Base-by-base conservation (phyloP, 371 early-diverging fungal species). In the Apophysomyces elegans region DNA sequence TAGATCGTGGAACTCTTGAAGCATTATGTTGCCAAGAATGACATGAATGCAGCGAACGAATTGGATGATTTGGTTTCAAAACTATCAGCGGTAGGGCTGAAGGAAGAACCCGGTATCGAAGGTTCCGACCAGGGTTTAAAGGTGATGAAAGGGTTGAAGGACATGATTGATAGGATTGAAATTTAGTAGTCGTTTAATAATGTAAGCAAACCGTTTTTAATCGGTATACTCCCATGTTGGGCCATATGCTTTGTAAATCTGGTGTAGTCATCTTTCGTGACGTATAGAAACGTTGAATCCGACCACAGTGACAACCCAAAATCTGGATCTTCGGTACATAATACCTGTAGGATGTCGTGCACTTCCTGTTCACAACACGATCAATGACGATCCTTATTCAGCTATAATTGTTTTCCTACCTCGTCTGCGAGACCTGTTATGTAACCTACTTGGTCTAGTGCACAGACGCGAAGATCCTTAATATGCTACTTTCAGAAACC, bases 1-100 rank as follows among this genome's bases (percentile, higher is more conserved):
- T 26, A 81, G 81, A 81, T 81, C 14, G 79, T 81, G 38, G 56
- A 72, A 16, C 56, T 81, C 35, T 54, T 81, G 21, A 73, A 75
- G 56, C 73, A 77, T 66, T 78, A 73, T 64, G 37, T 71, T 62
- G 43, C 12, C 14, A 57, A 59, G n/a, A 37, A 35, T 45, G 60
- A 45, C 44, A 14, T 37, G 39, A 7, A 21, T 18, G 8, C 59
- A 37, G 11, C 5, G n/a, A 47, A 60, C 13, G 74, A 74, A 38
- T 63, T 75, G 32, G 75, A 75, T 47, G 69, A 65, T 16, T 62
- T 75, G n/a, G 59, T 71, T 36, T 59, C 65, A 16, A 70, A 69
- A 43, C 50, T 75, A n/a, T 71, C 75, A 11, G 44, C 50, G 1
- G 64, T 75, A 12, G 69, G 36, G 18, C 26, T 68, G 37, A n/a